A percentile compares a stretch with the other conserved stretches of the same genome.
These are phyloP conservation scores for Naganishia sp. DNA, from an alignment of 1,284 basidiomycete genomes.

Conservation along the genomic window DNA sequence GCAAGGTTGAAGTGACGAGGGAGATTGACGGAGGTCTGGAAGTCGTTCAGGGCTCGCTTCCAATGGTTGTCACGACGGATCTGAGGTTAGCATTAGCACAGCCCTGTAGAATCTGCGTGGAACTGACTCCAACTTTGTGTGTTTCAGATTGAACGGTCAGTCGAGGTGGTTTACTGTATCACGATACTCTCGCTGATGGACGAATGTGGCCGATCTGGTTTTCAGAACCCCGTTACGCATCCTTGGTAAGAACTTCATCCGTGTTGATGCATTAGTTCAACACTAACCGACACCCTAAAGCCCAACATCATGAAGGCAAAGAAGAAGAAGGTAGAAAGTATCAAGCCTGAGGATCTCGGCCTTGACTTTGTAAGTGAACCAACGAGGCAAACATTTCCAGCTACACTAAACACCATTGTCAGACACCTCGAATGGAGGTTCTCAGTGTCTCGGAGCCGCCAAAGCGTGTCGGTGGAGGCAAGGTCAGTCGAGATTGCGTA, in stretches of 20 bases:
- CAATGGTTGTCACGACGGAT: slow-evolving; percentile 90
- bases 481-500: slow-evolving; percentile 52
- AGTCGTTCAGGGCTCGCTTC: slow-evolving; percentile 76
- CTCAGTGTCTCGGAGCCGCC: slow-evolving; percentile 90
- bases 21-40: slow-evolving; percentile 96
- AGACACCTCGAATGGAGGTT: slow-evolving; percentile 75
- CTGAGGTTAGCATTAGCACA: slow-evolving; percentile 66
- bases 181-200: slow-evolving; percentile 60
- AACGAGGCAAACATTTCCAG: neutral
- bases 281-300: slow-evolving; percentile 32
- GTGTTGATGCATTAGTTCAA: neutral
- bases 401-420: neutral
- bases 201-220: slow-evolving; percentile 26
- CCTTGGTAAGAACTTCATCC: slow-evolving; percentile 56
- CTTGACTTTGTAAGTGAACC: slow-evolving; percentile 50
- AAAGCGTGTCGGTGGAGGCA: slow-evolving; percentile 85
- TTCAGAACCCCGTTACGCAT: slow-evolving; percentile 88
- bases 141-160: slow-evolving; percentile 49
- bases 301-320: slow-evolving; percentile 99
- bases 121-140: neutral
- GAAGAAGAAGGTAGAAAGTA: slow-evolving; percentile 93
- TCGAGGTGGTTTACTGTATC: neutral
- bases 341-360: slow-evolving; percentile 78
- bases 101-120: slow-evolving; percentile 35
- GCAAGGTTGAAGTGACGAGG: slow-evolving; percentile 72